Base-by-base conservation (phyloP, 169 alveolate species). In the Neospora caninum region DNA sequence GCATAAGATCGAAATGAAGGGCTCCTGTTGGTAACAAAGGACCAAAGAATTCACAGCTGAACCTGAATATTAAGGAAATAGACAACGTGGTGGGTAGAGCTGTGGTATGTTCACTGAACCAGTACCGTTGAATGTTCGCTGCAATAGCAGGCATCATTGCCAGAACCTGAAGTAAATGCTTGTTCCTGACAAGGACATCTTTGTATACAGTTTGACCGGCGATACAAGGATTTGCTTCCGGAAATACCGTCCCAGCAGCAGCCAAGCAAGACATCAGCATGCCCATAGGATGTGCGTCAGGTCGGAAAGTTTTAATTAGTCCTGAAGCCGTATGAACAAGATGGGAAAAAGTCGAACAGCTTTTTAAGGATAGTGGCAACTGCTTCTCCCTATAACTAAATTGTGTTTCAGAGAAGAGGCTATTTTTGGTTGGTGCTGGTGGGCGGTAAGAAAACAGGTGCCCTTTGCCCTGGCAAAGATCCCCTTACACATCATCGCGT, bases 221-320 rank as follows among this genome's bases (percentile, higher is more conserved):
- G 34, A 97, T 92, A 18, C 98, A 96, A 42, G 98, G 98, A 93
- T 97, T 98, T 0, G 97, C 96, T 70, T 97, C 98, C 20, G 99
- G 98, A 91, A 96, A 97, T 95, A 97, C 94, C 43, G 99, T 97
- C 58, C 97, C 96, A 58, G 96, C 88, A 4, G 98, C 98, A 18
- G 98, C 96, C 94, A 97, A 67, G 18, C 98, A 93, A 41, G 98
- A 94, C 36, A 96, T 96, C 87, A 98, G 95, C 97, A 98, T 97
- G 54, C 98, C 98, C 98, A 97, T 97, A 1, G 99, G 98, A 93
- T 98, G 98, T 36, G 98, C 97, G 86, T 97, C 98, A 69, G 96
- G 97, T 70, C 98, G 96, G 96, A 96, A 97, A 54, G 96, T 88
- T 27, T 16, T 27, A 41, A 88, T 78, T n/a, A 88, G 87, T 9